Evolutionary conservation across 495 filamentous ascomycete genomes (phyloP), one percentile per base, ranked within the genome.

Genomic region (Aspergillus ostianus): DNA sequence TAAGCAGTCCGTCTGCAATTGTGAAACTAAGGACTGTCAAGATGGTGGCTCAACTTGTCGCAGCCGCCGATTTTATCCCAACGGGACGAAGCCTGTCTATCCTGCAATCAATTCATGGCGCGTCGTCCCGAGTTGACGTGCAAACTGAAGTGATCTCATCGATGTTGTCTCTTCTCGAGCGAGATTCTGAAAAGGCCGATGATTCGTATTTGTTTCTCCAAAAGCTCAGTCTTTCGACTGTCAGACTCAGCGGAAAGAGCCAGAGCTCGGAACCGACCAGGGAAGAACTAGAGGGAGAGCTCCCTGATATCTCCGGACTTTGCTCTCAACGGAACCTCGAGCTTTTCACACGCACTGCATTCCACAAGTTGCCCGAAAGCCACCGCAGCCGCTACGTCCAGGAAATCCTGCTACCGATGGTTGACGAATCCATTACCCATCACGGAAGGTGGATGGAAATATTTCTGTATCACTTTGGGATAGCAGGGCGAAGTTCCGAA

Each of bases 401-500:
- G 10, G 50, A 52, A 5, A 32, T 52, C 23, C 26, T 52, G 9
- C 26, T 30, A 7, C 50, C 50, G 20, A 23, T 52, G 50, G 17
- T 59, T 20, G 19, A 27, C 20, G 30, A 59, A 30, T 27, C 32
- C 5, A 53, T n/a, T 13, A 3, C 8, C 1, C 50, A 30, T 0
- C 56, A 59, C 56, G 44, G 18, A 3, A 32, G 20, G 1, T 59
- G 56, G 56, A 52, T 59, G 56, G 29, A 30, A 2, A 17, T 2
- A 3, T 59, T 59, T 21, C 56, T 59, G 10, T 6, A 15, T 10
- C 48, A 32, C n/a, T 30, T 59, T 8, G 19, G 32, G 10, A 3
- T 53, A 15, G 2, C 49, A 6, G 23, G 2, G 4, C 13, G 4
- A 13, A 17, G 41, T 12, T 20, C 12, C 30, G 18, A 21, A 0